Conservation (phyloP, 2,329 filamentous ascomycete genomes). For the Lecanicillium sp. region DNA sequence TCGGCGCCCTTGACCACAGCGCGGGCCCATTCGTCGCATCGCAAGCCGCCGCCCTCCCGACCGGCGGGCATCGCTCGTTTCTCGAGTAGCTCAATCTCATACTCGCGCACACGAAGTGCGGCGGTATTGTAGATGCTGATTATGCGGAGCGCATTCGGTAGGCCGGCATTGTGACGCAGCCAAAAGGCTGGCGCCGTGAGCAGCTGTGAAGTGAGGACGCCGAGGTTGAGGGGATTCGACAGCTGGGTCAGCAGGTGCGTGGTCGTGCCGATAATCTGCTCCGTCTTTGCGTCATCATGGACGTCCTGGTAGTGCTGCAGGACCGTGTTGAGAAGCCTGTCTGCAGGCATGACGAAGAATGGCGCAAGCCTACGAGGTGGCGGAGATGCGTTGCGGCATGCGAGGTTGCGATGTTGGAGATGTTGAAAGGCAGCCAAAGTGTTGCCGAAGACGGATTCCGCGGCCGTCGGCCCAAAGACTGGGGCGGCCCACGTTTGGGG, state of each 20-base stretch:
- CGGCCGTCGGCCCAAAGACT: slow-evolving; percentile 1
- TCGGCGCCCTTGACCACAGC: slow-evolving; percentile 51
- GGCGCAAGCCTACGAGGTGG: not conserved
- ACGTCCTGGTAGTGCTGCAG: slow-evolving; percentile 50
- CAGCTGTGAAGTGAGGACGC: slow-evolving; percentile 63
- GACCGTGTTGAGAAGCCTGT: slow-evolving; percentile 58
- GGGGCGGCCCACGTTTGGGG: not conserved
- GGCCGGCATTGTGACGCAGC: slow-evolving; percentile 46
- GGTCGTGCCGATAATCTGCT: slow-evolving; percentile 57
- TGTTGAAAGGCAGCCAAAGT: not conserved
- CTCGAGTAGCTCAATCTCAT: slow-evolving; percentile 30
- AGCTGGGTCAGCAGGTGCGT: slow-evolving; percentile 59
- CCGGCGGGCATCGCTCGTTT: slow-evolving; percentile 17
- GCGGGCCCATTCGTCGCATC: slow-evolving; percentile 45
- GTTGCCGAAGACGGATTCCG: slow-evolving; percentile 2
- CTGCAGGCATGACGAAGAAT: slow-evolving; percentile 48
- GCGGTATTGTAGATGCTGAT: slow-evolving; percentile 67
- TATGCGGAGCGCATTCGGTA: slow-evolving; percentile 55
- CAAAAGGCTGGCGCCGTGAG: slow-evolving; percentile 66
- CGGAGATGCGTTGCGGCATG: not conserved
- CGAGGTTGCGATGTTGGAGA: not conserved
- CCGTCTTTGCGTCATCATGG: slow-evolving; percentile 40
- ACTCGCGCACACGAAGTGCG: slow-evolving; percentile 42
- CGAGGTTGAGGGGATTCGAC: slow-evolving; percentile 67
- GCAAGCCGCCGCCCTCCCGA: slow-evolving; percentile 33